Percentiles rank a stretch among this genome's conserved stretches.
Conservation (phyloP, 2,329 filamentous ascomycete genomes). For the Colletotrichum magnum region DNA sequence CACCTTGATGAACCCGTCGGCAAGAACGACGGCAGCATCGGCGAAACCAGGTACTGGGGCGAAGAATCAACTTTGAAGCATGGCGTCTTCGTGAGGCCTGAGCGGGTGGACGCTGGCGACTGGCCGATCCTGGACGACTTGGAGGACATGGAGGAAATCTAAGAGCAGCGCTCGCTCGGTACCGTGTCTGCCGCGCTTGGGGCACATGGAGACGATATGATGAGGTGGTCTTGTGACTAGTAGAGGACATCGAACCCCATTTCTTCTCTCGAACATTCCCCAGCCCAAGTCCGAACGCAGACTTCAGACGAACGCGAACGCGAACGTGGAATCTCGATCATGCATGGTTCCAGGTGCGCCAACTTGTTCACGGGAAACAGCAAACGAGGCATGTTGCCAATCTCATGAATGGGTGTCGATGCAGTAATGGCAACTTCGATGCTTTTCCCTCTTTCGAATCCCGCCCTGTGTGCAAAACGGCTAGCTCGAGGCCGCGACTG, state of each 20-base stretch:
- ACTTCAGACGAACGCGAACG: conserved; percentile 35
- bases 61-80: conserved; percentile 74
- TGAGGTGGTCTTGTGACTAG: conserved; percentile 17
- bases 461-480: conserved; percentile 29
- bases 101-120: conserved; percentile 83
- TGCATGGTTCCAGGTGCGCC: conserved; percentile 2
- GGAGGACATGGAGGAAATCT: conserved; percentile 84
- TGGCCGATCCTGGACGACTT: conserved; percentile 79
- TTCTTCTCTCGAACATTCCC: conserved; percentile 30
- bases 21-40: conserved; percentile 85
- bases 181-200: conserved; percentile 24
- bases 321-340: conserved; percentile 26
- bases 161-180: conserved; percentile 14
- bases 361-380: conserved; percentile 13
- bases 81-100: conserved; percentile 84
- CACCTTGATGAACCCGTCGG: conserved; percentile 84
- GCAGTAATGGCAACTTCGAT: conserved; percentile 37
- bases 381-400: conserved; percentile 2
- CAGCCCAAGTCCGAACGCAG: conserved; percentile 24
- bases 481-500: conserved; percentile 4
- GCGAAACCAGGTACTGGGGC: conserved; percentile 78
- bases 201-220: background rate
- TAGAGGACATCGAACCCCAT: conserved; percentile 10
- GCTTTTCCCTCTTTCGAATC: conserved; percentile 35
- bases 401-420: conserved; percentile 17